Percentiles rank a stretch among this genome's conserved stretches.
Conservation (phyloP, 257 asterid species). For the Gentiana dahurica region DNA sequence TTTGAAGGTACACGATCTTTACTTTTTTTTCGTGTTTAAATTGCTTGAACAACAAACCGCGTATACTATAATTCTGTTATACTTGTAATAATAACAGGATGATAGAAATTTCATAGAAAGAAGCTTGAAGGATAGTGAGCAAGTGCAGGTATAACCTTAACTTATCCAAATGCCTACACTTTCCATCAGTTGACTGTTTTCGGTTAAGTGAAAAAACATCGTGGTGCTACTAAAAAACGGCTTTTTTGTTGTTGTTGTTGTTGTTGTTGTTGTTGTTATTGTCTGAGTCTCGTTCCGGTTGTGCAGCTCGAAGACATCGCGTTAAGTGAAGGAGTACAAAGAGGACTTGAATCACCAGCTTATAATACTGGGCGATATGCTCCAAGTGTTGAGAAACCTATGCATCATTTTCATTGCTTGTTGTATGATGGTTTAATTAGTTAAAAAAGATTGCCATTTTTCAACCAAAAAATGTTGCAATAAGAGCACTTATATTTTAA, state of each 20-base stretch:
- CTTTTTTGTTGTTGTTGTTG: no score
- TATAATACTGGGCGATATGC: slow-evolving; percentile 55
- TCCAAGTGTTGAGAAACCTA: slow-evolving; percentile 70
- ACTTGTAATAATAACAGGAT: slow-evolving; percentile 23
- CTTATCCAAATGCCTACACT: not conserved
- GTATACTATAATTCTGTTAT: no score
- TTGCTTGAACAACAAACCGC: no score
- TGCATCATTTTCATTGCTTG: slow-evolving; percentile 80
- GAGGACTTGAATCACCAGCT: slow-evolving; percentile 74
- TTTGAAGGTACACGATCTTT: slow-evolving; percentile 32
- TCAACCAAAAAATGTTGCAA: not conserved
- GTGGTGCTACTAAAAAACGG: no score
- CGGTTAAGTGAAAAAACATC: no score
- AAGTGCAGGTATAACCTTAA: slow-evolving; percentile 51
- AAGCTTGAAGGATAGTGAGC: slow-evolving; percentile 60
- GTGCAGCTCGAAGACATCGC: slow-evolving; percentile 57
- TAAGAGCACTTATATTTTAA: no score
- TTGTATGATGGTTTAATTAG: slow-evolving; percentile 28
- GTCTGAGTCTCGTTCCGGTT: not conserved
- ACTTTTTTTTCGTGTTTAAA: no score
- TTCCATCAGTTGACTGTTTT: no score
- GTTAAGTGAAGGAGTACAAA: slow-evolving; percentile 53
- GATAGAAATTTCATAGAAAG: slow-evolving; percentile 30
- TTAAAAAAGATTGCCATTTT: not conserved
- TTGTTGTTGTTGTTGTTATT: no score